These are phyloP conservation scores for Malassezia caprae DNA, from an alignment of 1,284 basidiomycete species.

Conservation along the genomic window DNA sequence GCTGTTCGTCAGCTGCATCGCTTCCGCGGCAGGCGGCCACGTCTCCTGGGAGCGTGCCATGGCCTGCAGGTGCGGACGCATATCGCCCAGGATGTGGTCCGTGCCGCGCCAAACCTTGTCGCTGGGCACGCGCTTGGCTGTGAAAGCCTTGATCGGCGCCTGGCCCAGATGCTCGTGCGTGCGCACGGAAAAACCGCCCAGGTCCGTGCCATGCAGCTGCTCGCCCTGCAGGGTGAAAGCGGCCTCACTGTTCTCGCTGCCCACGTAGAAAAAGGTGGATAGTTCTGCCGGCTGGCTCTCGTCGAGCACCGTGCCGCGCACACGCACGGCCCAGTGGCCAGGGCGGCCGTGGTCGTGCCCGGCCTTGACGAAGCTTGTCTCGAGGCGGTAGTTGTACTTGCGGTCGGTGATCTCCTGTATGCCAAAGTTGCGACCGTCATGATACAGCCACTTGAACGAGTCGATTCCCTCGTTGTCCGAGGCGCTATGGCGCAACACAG, in stretches of 20 bases:
- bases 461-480: constrained; percentile 73
- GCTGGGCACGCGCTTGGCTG: constrained; percentile 58
- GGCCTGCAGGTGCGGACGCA: constrained; percentile 57
- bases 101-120: constrained; percentile 74
- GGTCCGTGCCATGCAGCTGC: constrained; percentile 57
- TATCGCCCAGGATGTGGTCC: constrained; percentile 62
- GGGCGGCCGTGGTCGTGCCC: constrained; percentile 50
- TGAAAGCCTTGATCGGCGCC: neutral
- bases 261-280: constrained; percentile 73
- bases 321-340: constrained; percentile 75
- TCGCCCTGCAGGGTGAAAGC: constrained; percentile 56
- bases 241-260: constrained; percentile 60
- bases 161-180: constrained; percentile 57
- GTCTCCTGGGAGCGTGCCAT: constrained; percentile 36
- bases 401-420: constrained; percentile 72
- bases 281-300: constrained; percentile 54
- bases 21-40: constrained; percentile 66
- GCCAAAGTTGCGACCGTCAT: constrained; percentile 73
- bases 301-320: constrained; percentile 70
- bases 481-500: constrained; percentile 67
- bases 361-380: constrained; percentile 69
- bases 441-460: constrained; percentile 74
- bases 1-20: constrained; percentile 66
- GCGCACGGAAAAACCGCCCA: constrained; percentile 70
- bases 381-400: constrained; percentile 71